Percentiles rank a stretch among this genome's conserved stretches.
These are phyloP conservation scores for Cyclostephanos tholiformis DNA, from an alignment of 108 stramenopile genomes.

Conservation along the genomic window DNA sequence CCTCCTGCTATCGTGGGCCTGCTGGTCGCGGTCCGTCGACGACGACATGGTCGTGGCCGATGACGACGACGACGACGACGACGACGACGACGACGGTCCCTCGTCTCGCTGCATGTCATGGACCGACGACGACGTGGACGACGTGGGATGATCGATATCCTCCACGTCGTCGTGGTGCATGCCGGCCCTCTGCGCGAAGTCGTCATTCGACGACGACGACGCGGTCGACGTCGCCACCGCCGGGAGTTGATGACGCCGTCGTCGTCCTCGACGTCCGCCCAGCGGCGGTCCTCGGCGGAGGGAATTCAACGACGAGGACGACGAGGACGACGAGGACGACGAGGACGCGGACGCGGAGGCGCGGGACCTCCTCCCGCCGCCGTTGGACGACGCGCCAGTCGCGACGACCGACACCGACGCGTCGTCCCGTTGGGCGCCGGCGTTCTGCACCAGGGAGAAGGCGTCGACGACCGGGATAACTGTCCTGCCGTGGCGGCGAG, in stretches of 20 bases:
- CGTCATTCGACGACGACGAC: neutral
- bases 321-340: neutral
- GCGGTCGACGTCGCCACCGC: neutral
- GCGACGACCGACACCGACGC: no score
- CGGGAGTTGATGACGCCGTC: neutral
- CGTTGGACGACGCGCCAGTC: neutral
- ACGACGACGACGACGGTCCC: neutral
- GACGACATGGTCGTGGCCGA: neutral
- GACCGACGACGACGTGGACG: neutral
- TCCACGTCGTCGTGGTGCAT: neutral
- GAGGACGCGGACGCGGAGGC: neutral
- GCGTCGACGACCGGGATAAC: neutral
- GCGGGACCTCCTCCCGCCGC: neutral
- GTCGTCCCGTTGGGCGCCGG: neutral
- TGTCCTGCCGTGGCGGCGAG: no score
- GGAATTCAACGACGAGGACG: neutral
- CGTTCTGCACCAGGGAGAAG: neutral
- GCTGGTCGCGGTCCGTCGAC: neutral
- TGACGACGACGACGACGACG: slow-evolving; percentile 1
- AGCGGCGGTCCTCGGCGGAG: neutral
- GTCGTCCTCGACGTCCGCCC: neutral
- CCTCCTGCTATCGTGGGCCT: slow-evolving; percentile 14
- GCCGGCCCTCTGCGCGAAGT: neutral
- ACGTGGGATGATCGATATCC: neutral
- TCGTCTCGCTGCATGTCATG: no score